These are phyloP conservation scores for Solanum dulcamara DNA, from an alignment of 257 asterid species.

Conservation along the genomic window DNA sequence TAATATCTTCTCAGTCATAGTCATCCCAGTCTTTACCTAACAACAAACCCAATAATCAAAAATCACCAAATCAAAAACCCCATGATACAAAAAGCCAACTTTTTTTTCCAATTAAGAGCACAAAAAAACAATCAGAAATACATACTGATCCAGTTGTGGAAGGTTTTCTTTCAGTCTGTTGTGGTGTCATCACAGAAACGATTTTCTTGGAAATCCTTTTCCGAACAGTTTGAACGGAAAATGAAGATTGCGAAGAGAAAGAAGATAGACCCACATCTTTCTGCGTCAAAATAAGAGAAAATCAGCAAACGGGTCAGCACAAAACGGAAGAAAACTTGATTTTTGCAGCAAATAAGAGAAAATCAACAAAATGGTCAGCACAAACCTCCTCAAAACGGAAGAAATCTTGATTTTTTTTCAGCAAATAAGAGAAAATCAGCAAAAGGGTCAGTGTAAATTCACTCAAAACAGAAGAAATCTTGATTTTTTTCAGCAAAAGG, in stretches of 20 bases:
- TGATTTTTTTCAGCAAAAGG: background rate
- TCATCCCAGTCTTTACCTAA: conserved; percentile 89
- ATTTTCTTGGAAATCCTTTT: conserved; percentile 40
- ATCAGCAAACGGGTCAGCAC: background rate
- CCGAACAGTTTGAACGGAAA: conserved; percentile 21
- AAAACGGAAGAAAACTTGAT: background rate
- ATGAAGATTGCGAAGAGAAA: conserved; percentile 30
- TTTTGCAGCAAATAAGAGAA: background rate
- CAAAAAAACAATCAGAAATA: background rate
- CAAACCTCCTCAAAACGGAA: background rate
- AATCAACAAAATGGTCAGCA: background rate
- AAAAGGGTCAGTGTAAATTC: background rate
- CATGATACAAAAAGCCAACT: background rate
- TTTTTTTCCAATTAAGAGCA: background rate
- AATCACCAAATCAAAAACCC: background rate
- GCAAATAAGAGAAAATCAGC: background rate
- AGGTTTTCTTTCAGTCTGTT: conserved; percentile 70
- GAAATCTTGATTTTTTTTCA: background rate
- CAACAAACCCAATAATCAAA: background rate
- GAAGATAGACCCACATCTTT: conserved; percentile 52
- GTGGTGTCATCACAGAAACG: conserved; percentile 76
- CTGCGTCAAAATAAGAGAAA: conserved; percentile 12
- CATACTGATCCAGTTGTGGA: conserved; percentile 70
- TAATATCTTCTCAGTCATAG: conserved; percentile 91
- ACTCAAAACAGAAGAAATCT: background rate